Evolutionary conservation across 331 rosid genomes (phyloP).

Genomic region (Ulmus americana): DNA sequence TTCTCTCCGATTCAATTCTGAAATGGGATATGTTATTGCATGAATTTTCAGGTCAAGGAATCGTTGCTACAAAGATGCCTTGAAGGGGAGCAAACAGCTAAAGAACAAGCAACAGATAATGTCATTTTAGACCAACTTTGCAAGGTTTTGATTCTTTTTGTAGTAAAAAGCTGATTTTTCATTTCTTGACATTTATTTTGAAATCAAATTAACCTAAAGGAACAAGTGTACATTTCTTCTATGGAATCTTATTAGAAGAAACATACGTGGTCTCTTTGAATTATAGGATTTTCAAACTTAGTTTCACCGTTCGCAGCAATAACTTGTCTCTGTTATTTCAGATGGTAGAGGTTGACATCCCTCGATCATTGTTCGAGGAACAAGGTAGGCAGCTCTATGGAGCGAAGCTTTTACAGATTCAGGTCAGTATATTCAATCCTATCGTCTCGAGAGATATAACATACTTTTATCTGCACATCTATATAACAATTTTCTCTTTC

Average conservation of each 20-base stretch:
- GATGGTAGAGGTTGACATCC: conserved; percentile 85
- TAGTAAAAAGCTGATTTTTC: background rate
- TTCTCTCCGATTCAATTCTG: conserved; percentile 14
- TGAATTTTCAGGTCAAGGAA: conserved; percentile 63
- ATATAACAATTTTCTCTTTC: conserved; percentile 1
- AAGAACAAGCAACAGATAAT: conserved; percentile 90
- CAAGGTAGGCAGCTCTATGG: conserved; percentile 96
- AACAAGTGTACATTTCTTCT: background rate
- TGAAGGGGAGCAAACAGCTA: conserved; percentile 83
- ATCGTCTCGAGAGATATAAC: background rate
- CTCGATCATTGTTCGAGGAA: conserved; percentile 82
- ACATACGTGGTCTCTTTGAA: background rate
- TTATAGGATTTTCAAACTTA: background rate
- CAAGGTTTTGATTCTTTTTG: conserved; percentile 43
- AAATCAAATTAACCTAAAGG: no score
- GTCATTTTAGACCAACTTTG: conserved; percentile 71
- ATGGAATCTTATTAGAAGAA: no score
- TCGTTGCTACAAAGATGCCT: conserved; percentile 55
- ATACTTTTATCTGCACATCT: background rate
- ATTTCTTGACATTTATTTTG: background rate
- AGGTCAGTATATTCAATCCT: conserved; percentile 36
- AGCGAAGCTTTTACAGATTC: conserved; percentile 74
- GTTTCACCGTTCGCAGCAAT: background rate
- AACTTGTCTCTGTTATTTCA: conserved; percentile 31
- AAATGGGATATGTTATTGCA: conserved; percentile 18